A percentile compares a stretch with the other conserved stretches of the same genome.
phyloP scores from a whole-genome alignment of 1,284 basidiomycete genomes.

The Pascua guehoae region DNA sequence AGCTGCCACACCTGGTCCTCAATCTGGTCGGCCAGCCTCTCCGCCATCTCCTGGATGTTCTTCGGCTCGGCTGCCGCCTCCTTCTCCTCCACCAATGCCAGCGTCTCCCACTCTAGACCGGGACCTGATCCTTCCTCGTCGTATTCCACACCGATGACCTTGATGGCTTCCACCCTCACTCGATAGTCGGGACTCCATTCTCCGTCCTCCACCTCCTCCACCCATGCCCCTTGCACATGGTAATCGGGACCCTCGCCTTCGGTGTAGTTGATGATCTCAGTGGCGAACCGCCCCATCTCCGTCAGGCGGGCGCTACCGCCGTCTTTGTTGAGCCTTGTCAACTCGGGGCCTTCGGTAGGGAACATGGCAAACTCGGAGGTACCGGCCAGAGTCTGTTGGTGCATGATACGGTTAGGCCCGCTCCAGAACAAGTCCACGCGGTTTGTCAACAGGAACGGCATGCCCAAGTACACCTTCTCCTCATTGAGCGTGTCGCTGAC shows the following conservation, averaged over 20 bases:
- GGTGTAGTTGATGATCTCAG: not conserved
- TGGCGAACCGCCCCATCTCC: too few relatives aligned
- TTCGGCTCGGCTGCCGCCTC: not conserved
- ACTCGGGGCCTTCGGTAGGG: not conserved
- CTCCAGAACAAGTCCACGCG: conserved; percentile 5
- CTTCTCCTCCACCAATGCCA: too few relatives aligned
- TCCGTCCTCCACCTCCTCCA: not conserved
- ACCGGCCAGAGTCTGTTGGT: not conserved
- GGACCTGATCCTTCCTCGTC: too few relatives aligned
- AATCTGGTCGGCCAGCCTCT: not conserved
- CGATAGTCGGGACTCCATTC: not conserved
- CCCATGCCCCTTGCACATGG: not conserved
- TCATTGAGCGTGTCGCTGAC: not conserved
- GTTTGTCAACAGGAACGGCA: conserved; percentile 8
- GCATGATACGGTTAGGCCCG: conserved; percentile 3
- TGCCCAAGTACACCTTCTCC: conserved; percentile 9
- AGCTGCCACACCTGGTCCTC: not conserved
- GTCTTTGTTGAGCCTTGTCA: not conserved
- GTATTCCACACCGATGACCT: not conserved
- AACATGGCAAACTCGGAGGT: not conserved
- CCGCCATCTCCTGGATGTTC: not conserved
- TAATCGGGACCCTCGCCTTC: not conserved
- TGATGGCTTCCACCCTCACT: not conserved
- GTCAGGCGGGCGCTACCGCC: too few relatives aligned
- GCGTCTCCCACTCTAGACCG: too few relatives aligned